Conservation (phyloP, 805 yeast genomes). For the Kazachstania martiniae region DNA sequence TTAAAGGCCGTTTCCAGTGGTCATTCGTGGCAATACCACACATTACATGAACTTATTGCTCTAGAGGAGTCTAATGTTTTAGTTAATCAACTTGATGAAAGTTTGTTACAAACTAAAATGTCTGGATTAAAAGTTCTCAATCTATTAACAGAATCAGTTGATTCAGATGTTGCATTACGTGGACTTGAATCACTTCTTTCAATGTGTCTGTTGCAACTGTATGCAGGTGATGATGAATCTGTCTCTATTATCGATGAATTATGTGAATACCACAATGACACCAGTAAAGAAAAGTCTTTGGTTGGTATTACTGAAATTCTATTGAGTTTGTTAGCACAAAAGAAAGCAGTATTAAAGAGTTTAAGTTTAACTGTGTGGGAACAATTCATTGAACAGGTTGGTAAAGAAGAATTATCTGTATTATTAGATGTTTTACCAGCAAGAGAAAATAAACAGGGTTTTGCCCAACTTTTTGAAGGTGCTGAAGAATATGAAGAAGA, state of each 20-base stretch:
- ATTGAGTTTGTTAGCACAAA: conserved; percentile 45
- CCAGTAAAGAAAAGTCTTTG: conserved; percentile 34
- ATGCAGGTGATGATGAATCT: conserved; percentile 67
- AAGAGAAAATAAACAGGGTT: conserved; percentile 76
- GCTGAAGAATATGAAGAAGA: conserved; percentile 39
- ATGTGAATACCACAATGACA: conserved; percentile 29
- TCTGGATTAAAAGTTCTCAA: conserved; percentile 41
- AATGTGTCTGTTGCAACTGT: conserved; percentile 66
- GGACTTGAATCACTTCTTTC: conserved; percentile 74
- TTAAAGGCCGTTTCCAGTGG: conserved; percentile 25
- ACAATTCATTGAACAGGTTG: conserved; percentile 39
- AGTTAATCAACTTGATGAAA: conserved; percentile 44
- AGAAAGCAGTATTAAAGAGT: conserved; percentile 46
- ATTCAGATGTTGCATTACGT: conserved; percentile 5
- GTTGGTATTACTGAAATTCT: conserved; percentile 48
- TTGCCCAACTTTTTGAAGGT: conserved; percentile 59
- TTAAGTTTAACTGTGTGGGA: conserved; percentile 48
- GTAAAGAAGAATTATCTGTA: conserved; percentile 35
- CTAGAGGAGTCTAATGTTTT: conserved; percentile 22
- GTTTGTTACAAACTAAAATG: conserved; percentile 36
- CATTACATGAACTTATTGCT: conserved; percentile 31
- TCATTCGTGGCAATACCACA: conserved; percentile 46
- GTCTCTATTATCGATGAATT: conserved; percentile 65
- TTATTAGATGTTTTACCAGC: conserved; percentile 48
- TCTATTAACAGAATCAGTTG: conserved; percentile 34